phyloP scores from a whole-genome alignment of 1,284 basidiomycete species.

The Sporisorium reilianum region DNA sequence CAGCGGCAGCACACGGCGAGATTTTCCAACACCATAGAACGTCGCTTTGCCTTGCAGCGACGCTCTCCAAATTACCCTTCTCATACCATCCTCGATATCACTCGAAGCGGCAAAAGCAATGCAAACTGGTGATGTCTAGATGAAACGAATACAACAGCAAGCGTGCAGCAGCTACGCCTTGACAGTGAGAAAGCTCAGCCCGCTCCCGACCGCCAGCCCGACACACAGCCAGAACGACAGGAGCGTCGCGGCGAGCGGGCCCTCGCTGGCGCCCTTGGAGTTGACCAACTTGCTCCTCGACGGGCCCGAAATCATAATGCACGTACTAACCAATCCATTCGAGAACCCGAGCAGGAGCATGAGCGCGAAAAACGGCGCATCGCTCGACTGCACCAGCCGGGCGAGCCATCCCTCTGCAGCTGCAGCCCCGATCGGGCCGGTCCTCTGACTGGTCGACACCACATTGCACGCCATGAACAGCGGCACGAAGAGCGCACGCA shows the following conservation, averaged over 20 bases:
- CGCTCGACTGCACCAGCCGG: conserved; percentile 40
- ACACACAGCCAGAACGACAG: conserved; percentile 63
- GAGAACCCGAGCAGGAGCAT: conserved; percentile 56
- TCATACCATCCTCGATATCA: not conserved
- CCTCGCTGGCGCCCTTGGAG: conserved; percentile 41
- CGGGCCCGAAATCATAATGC: conserved; percentile 59
- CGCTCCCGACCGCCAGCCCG: conserved; percentile 58
- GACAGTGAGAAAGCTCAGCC: conserved; percentile 53
- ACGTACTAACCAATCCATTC: conserved; percentile 60
- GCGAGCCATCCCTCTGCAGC: conserved; percentile 18
- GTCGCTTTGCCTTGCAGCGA: not conserved
- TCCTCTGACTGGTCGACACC: conserved; percentile 37
- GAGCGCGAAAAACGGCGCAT: conserved; percentile 55
- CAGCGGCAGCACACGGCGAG: conserved; percentile 1
- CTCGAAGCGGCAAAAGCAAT: not conserved
- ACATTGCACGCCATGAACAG: conserved; percentile 59
- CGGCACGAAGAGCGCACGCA: conserved; percentile 52
- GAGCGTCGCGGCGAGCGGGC: conserved; percentile 52
- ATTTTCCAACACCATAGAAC: not conserved
- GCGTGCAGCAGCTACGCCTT: conserved; percentile 14
- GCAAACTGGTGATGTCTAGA: not conserved
- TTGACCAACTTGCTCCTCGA: conserved; percentile 37
- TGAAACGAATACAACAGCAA: not conserved
- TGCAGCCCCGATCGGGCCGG: conserved; percentile 22
- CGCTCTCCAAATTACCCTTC: not conserved